Base-by-base conservation (phyloP, 805 yeast genomes). In the Kregervanrija pseudodelftensis region DNA sequence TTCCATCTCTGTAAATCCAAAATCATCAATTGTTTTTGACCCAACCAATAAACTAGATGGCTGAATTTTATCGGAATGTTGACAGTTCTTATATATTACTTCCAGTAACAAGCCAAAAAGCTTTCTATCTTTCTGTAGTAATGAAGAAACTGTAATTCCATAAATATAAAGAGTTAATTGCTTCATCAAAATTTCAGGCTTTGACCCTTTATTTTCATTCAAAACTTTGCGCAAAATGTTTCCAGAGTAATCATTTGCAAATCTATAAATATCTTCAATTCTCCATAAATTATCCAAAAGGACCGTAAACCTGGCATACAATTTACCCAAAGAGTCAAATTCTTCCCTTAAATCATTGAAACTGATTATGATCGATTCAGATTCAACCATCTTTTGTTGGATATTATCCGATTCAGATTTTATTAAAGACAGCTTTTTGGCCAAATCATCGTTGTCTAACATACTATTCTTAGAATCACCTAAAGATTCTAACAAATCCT, bases 371-470 rank as follows among this genome's bases (percentile, higher is more conserved):
- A 87, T 76, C 7, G 56, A 55, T 2, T 67, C 67, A 0, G 90
- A 76, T 43, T 80, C 81, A 2, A 49, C 52, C 46, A 85, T 69
- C 56, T 82, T 80, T 2, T 45, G 44, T 33, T 75, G 73, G 12
- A 87, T 72, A 13, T 72, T 70, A 0, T 49, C 52, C 0, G 95
- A 68, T 51, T 89, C 89, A 1, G 57, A 48, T 56, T 91, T 90
- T 42, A 91, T 63, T 1, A 55, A 59, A 52, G 85, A 93, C 40
- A 90, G 66, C 1, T 82, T 76, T 5, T 68, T 63, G 13, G 85
- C 58, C 3, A 89, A 62, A 0, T 65, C 69, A 43, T 79, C 80
- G 58, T 84, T 79, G 5, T 88, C 95, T 31, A 90, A 66, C 16
- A 90, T 72, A 43, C 74, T 76, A 0, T 84, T 83, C 15, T 72